phyloP scores from a whole-genome alignment of 2,329 filamentous ascomycete genomes.

The Neofusicoccum parvum region DNA sequence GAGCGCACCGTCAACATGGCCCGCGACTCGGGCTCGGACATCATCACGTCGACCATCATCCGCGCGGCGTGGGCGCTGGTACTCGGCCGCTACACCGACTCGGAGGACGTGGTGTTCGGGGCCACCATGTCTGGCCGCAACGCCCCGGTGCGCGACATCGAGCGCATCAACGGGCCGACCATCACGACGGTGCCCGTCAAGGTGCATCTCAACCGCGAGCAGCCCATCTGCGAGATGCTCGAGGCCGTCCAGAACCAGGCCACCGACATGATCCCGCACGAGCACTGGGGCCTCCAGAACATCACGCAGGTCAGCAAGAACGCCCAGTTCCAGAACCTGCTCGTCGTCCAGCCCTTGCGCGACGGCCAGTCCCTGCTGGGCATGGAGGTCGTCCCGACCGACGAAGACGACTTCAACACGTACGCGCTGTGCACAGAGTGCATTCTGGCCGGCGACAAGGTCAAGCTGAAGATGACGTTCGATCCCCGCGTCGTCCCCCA shows the following conservation, averaged over 20 bases:
- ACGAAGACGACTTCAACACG: constrained; percentile 7
- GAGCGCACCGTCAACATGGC: not conserved
- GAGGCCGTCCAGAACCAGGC: not conserved
- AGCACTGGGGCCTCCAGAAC: constrained; percentile 3
- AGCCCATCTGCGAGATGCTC: constrained; percentile 22
- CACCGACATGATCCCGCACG: not conserved
- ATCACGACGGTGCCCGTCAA: constrained; percentile 33
- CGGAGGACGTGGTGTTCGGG: constrained; percentile 32
- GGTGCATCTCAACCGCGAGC: not conserved
- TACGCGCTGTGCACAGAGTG: constrained; percentile 24
- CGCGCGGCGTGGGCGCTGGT: constrained; percentile 31
- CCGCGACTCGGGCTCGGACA: not conserved
- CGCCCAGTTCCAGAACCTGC: constrained; percentile 8
- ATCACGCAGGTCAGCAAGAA: not conserved
- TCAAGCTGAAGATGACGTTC: constrained; percentile 4
- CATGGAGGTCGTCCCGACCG: constrained; percentile 12
- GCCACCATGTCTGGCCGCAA: constrained; percentile 30
- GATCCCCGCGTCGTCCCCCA: not conserved
- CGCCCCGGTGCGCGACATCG: constrained; percentile 25
- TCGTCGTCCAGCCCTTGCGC: constrained; percentile 5
- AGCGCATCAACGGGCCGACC: constrained; percentile 30
- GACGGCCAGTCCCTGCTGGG: constrained; percentile 12
- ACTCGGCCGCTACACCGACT: constrained; percentile 25
- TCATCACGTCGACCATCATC: constrained; percentile 28
- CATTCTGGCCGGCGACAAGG: not conserved